Base-by-base conservation (phyloP, 1,139 yeast genomes). In the Pichia sp. region DNA sequence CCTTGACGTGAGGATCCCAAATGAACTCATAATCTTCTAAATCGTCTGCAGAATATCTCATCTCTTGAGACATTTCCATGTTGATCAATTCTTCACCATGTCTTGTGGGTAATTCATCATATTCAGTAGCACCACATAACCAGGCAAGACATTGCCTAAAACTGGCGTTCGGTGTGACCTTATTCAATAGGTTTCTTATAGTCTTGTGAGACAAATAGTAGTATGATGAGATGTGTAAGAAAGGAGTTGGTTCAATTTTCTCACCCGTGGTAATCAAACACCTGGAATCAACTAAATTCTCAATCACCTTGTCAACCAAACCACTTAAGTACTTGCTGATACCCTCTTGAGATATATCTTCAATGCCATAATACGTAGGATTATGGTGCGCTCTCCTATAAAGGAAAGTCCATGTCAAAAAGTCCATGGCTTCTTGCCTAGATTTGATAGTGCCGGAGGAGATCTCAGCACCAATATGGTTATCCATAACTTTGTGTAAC, bases 1-100 rank as follows among this genome's bases (percentile, higher is more conserved):
- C 80, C 56, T 91, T 91, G 46, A 91, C 88, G 58, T 91, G 97
- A 3, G 98, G 97, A 58, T 91, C 96, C 82, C 95, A 87, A 58
- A 87, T 80, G 44, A 79, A 81, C 45, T 77, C 77, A 34, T 55
- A 53, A 41, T 72, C 72, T 22, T 69, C 67, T 47, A 79, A 63
- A 48, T 78, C 78, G 37, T 74, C 78, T 0, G 82, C 93, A 4
- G 85, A 79, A 51, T 75, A 91, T 41, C 93, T 69, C 67, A 87
- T 72, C 33, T 77, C 77, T 44, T 77, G 78, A 2, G 96, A 86
- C 74, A 93, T 70, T 53, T 88, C 97, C 66, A 78, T 76, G 59
- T 91, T 91, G 63, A 88, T 81, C 44, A 88, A 66, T 52, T 88
- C 96, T 62, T 91, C 97, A 28, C 96, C 95, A 53, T 91, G 97